Percentiles rank a stretch among this genome's conserved stretches.
These are phyloP conservation scores for Trichosporon inkin DNA, from an alignment of 1,284 basidiomycete species.

Conservation along the genomic window DNA sequence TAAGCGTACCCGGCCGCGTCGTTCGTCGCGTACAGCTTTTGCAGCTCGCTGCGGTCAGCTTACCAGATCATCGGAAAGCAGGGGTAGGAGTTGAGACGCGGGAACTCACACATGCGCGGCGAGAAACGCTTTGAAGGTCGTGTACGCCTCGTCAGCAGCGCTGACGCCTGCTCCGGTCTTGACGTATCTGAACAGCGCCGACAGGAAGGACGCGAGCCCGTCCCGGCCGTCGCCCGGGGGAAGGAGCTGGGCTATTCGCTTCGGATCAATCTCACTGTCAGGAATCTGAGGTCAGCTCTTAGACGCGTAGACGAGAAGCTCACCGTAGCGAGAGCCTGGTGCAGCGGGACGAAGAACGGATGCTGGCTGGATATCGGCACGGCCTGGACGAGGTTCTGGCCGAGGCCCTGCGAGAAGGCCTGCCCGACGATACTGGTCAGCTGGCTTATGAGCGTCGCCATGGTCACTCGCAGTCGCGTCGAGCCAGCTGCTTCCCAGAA, in stretches of 20 bases:
- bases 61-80: neutral
- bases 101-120: constrained; percentile 30
- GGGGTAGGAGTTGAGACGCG: no score
- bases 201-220: constrained; percentile 25
- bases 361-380: constrained; percentile 30
- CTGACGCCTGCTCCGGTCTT: constrained; percentile 6
- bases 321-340: constrained; percentile 24
- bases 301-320: neutral
- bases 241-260: neutral
- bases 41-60: constrained; percentile 29
- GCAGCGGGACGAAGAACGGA: constrained; percentile 30
- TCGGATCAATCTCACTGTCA: neutral
- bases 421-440: constrained; percentile 23
- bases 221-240: constrained; percentile 17
- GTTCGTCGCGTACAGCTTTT: constrained; percentile 33
- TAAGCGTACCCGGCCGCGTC: constrained; percentile 28
- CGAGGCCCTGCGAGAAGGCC: constrained; percentile 19
- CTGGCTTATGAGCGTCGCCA: constrained; percentile 23
- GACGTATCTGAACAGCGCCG: constrained; percentile 30
- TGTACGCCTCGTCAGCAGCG: constrained; percentile 20
- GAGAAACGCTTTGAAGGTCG: constrained; percentile 26
- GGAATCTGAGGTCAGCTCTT: constrained; percentile 1
- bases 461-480: neutral
- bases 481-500: no score
- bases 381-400: constrained; percentile 25